Conservation (phyloP, 306 rosid species). For the Luffa acutangula region DNA sequence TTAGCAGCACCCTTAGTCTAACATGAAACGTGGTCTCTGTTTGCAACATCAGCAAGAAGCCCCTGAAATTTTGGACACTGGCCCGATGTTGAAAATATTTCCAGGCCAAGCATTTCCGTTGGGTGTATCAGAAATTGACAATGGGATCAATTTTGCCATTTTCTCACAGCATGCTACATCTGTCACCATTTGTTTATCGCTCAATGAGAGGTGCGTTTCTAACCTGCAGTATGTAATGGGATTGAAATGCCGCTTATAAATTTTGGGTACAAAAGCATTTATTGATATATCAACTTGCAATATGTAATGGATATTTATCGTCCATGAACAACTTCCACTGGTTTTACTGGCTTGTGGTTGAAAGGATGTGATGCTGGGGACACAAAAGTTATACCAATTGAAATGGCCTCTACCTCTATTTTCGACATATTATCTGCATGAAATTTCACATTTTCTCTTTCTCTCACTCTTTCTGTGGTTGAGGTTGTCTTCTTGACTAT, state of each 20-base stretch:
- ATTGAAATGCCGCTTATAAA: background rate
- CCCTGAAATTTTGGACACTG: constrained; percentile 27
- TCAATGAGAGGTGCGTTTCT: constrained; percentile 45
- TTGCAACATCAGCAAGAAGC: constrained; percentile 53
- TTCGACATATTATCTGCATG: background rate
- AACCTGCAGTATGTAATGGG: background rate
- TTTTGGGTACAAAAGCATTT: background rate
- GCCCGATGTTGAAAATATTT: constrained; percentile 28
- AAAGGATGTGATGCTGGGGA: background rate
- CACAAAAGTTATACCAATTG: background rate
- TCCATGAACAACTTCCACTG: constrained; percentile 1
- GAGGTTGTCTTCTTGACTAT: background rate
- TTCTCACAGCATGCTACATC: constrained; percentile 85
- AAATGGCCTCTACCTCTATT: background rate
- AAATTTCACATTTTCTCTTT: background rate
- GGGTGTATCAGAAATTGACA: constrained; percentile 75
- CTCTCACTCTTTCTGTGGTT: background rate
- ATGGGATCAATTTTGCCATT: constrained; percentile 75
- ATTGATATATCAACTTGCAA: background rate
- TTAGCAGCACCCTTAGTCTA: background rate
- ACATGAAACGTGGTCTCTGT: constrained; percentile 6
- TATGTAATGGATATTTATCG: background rate
- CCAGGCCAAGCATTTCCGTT: constrained; percentile 86
- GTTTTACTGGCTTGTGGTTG: background rate
- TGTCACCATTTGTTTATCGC: constrained; percentile 64